A percentile compares a stretch with the other conserved stretches of the same genome.
Conservation (phyloP, 225 moss, liverwort and hornwort species). For the Bryum argenteum region DNA sequence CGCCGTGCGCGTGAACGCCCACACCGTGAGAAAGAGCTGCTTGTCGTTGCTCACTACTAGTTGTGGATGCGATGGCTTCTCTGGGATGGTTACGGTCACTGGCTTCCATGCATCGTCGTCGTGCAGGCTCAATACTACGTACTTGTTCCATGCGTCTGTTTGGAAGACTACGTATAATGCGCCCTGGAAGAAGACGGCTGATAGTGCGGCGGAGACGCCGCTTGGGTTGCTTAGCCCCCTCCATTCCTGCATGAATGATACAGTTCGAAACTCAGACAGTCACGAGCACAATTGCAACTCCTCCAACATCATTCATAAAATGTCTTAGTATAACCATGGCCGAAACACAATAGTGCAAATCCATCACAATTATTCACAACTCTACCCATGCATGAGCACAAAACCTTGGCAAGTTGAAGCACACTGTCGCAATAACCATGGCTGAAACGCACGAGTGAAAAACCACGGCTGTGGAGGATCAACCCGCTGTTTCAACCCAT, state of each 20-base stretch:
- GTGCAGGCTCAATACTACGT: slow-evolving; percentile 1
- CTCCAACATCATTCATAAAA: too few relatives aligned
- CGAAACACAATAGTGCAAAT: too few relatives aligned
- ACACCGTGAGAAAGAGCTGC: slow-evolving; percentile 15
- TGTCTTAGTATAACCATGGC: too few relatives aligned
- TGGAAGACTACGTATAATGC: slow-evolving; percentile 15
- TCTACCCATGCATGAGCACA: too few relatives aligned
- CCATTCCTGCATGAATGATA: not conserved
- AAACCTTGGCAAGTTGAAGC: too few relatives aligned
- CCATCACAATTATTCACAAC: too few relatives aligned
- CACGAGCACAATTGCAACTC: too few relatives aligned
- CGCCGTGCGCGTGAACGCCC: slow-evolving; percentile 18
- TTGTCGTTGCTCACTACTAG: slow-evolving; percentile 8
- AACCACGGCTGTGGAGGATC: too few relatives aligned
- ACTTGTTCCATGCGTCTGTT: slow-evolving; percentile 17
- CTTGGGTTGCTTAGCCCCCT: not conserved
- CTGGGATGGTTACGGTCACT: not conserved
- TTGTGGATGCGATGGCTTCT: slow-evolving; percentile 18
- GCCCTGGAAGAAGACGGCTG: slow-evolving; percentile 10
- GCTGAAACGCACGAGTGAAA: too few relatives aligned
- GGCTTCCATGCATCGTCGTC: slow-evolving; percentile 1
- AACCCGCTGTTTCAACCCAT: too few relatives aligned
- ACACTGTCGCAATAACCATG: too few relatives aligned
- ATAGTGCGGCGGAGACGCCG: not conserved
- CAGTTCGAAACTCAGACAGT: too few relatives aligned